Percentiles rank a stretch among this genome's conserved stretches.
These are phyloP conservation scores for Sporisorium graminicola DNA, from an alignment of 1,284 basidiomycete species.

Conservation along the genomic window DNA sequence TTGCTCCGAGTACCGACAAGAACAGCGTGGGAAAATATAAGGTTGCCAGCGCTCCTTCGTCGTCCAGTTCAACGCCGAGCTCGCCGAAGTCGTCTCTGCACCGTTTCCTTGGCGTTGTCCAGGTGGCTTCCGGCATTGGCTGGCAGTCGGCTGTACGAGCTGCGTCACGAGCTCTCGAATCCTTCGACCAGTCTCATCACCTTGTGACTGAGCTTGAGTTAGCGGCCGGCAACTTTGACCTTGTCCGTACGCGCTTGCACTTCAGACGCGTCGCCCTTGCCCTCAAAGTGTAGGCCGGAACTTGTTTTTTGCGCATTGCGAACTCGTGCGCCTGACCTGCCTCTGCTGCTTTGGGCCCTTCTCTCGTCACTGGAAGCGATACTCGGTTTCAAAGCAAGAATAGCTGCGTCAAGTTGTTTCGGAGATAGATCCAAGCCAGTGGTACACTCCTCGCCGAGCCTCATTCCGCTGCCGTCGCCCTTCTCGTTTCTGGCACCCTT, in stretches of 20 bases:
- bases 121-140: slow-evolving; percentile 5
- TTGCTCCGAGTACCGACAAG: slow-evolving; percentile 24
- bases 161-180: slow-evolving; percentile 23
- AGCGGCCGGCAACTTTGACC: slow-evolving; percentile 16
- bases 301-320: neutral
- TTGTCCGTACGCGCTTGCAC: slow-evolving; percentile 12
- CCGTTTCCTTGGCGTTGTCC: slow-evolving; percentile 4
- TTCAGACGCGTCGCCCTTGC: slow-evolving; percentile 6
- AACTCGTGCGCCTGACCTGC: neutral
- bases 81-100: slow-evolving; percentile 13
- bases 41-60: slow-evolving; percentile 12
- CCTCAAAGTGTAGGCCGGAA: neutral
- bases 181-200: slow-evolving; percentile 10
- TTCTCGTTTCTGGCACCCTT: slow-evolving; percentile 24
- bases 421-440: slow-evolving; percentile 39
- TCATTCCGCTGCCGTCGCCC: slow-evolving; percentile 13
- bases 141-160: slow-evolving; percentile 6
- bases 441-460: slow-evolving; percentile 20
- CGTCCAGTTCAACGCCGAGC: slow-evolving; percentile 14
- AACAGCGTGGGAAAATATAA: slow-evolving; percentile 28
- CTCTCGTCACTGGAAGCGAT: slow-evolving; percentile 8
- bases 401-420: slow-evolving; percentile 5
- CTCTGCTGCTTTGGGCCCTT: neutral
- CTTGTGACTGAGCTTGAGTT: slow-evolving; percentile 24
- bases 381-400: slow-evolving; percentile 10